Percentiles rank a stretch among this genome's conserved stretches.
Evolutionary conservation across 305 asterid species (phyloP).

Genomic region (Fraxinus platypoda): DNA sequence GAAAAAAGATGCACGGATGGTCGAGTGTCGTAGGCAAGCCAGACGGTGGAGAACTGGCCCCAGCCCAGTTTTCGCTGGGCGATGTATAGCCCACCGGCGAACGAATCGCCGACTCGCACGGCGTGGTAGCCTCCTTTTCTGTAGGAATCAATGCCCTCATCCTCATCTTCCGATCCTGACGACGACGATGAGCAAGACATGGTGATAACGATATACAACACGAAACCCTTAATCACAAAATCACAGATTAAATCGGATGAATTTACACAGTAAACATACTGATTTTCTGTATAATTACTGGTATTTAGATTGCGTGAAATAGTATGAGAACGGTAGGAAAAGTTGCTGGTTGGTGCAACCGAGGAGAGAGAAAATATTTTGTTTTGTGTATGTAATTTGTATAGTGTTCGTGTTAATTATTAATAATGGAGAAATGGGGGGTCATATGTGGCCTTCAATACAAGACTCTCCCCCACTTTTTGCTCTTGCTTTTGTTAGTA

Average conservation of each 20-base stretch:
- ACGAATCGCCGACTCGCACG: conserved; percentile 86
- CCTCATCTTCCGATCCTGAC: conserved; percentile 99
- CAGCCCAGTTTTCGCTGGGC: conserved; percentile 98
- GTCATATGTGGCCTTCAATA: conserved; percentile 57
- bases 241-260: not conserved
- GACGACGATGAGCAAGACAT: conserved; percentile 81
- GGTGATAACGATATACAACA: conserved; percentile 21
- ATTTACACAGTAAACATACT: not conserved
- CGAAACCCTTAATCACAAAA: conserved; percentile 13
- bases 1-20: conserved; percentile 57
- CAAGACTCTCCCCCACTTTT: conserved; percentile 66
- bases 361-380: conserved; percentile 18
- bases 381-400: not conserved
- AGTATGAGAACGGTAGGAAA: conserved; percentile 27
- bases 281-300: not conserved
- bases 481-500: conserved; percentile 31
- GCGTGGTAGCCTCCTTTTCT: conserved; percentile 99
- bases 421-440: conserved; percentile 36
- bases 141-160: conserved; percentile 84
- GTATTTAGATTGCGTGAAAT: not conserved
- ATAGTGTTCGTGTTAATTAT: conserved; percentile 25
- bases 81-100: conserved; percentile 79
- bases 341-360: conserved; percentile 31
- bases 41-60: conserved; percentile 99
- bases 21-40: conserved; percentile 91